These are phyloP conservation scores for Psilocybe azurescens DNA, from an alignment of 768 basidiomycete genomes.

Conservation along the genomic window DNA sequence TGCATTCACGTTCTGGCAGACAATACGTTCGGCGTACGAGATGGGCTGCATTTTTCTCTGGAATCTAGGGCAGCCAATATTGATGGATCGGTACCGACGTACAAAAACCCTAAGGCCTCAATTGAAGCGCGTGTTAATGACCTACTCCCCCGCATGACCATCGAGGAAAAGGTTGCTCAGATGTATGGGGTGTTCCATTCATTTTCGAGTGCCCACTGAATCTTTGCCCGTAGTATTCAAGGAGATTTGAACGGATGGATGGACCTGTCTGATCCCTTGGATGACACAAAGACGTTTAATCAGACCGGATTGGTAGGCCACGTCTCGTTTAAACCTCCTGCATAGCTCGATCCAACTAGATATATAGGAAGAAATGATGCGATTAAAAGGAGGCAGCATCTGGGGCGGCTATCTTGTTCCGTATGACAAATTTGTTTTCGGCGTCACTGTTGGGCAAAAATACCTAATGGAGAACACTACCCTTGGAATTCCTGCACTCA, in stretches of 20 bases:
- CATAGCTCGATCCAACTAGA: neutral
- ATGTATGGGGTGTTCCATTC: conserved; percentile 43
- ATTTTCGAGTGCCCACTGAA: neutral
- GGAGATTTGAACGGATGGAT: conserved; percentile 72
- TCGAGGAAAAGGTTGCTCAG: conserved; percentile 72
- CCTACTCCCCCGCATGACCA: conserved; percentile 65
- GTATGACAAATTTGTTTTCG: conserved; percentile 67
- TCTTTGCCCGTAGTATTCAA: conserved; percentile 52
- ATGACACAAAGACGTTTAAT: conserved; percentile 63
- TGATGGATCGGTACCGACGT: conserved; percentile 57
- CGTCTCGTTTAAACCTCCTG: neutral
- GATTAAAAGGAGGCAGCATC: conserved; percentile 59
- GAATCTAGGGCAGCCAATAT: conserved; percentile 55
- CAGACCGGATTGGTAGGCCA: conserved; percentile 55
- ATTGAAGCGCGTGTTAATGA: conserved; percentile 68
- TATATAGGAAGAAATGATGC: conserved; percentile 57
- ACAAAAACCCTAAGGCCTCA: conserved; percentile 64
- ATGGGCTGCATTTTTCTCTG: conserved; percentile 44
- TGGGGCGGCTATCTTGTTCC: conserved; percentile 70
- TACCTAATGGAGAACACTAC: conserved; percentile 77
- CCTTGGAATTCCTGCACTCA: conserved; percentile 69
- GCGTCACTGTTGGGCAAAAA: conserved; percentile 58
- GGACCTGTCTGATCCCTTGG: conserved; percentile 61
- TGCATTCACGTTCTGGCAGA: conserved; percentile 25
- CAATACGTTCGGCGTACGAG: conserved; percentile 34